A percentile compares a stretch with the other conserved stretches of the same genome.
Evolutionary conservation across 768 basidiomycete genomes (phyloP).

Genomic region (Antrodiella citrinella): DNA sequence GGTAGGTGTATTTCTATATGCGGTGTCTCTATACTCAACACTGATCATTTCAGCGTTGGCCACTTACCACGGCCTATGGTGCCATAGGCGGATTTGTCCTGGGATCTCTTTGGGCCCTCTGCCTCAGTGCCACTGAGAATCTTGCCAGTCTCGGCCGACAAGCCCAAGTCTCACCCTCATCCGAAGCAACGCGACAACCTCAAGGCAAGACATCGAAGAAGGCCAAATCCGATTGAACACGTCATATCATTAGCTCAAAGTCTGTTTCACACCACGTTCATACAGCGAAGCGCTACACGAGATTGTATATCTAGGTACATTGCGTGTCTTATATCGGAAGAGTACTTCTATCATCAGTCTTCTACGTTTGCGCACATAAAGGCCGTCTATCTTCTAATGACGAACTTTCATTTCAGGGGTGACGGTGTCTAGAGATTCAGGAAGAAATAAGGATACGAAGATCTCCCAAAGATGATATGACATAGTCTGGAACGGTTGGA

Average conservation of each 20-base stretch:
- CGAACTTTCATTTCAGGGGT: not conserved
- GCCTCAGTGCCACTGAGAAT: constrained; percentile 27
- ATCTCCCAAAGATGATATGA: constrained; percentile 78
- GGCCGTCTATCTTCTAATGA: not conserved
- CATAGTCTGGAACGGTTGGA: constrained; percentile 69
- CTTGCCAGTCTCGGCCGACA: constrained; percentile 16
- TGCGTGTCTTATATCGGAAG: not conserved
- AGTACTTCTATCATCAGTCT: not conserved
- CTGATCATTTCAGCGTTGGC: constrained; percentile 59
- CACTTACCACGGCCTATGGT: constrained; percentile 69
- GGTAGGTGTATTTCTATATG: constrained; percentile 37
- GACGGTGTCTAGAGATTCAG: not conserved
- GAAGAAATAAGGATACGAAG: constrained; percentile 31
- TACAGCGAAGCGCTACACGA: not conserved
- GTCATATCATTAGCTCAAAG: not conserved
- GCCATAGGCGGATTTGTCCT: constrained; percentile 60
- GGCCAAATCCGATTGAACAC: constrained; percentile 2
- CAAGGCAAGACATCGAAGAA: not conserved
- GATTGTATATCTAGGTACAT: constrained; percentile 2
- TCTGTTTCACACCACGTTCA: constrained; percentile 4
- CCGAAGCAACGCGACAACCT: not conserved
- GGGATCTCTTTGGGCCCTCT: constrained; percentile 49
- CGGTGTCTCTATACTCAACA: too few relatives aligned
- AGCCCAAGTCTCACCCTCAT: constrained; percentile 2
- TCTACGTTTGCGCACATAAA: not conserved